Conservation (phyloP, 805 yeast species). For the Kodamaea sagamina region DNA sequence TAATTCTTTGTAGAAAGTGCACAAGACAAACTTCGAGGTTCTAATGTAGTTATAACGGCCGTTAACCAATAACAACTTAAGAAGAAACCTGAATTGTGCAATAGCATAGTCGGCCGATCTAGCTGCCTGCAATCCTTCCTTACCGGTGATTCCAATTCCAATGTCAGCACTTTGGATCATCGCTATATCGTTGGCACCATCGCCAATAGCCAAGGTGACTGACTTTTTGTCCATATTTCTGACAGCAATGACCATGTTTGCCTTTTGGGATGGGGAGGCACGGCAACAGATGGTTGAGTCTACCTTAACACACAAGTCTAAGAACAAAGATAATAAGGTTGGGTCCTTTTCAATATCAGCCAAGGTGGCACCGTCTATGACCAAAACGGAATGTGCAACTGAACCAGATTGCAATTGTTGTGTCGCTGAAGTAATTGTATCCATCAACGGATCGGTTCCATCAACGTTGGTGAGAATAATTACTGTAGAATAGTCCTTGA, state of each 20-base stretch:
- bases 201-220: constrained; percentile 95
- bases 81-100: constrained; percentile 86
- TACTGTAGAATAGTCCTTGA: constrained; percentile 89
- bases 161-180: constrained; percentile 99
- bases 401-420: constrained; percentile 69
- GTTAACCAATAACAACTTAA: constrained; percentile 85
- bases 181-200: constrained; percentile 98
- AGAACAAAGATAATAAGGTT: constrained; percentile 69
- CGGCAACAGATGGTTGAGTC: constrained; percentile 95
- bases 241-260: constrained; percentile 81
- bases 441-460: constrained; percentile 57
- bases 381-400: constrained; percentile 93
- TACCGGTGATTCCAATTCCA: constrained; percentile 96
- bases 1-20: constrained; percentile 93
- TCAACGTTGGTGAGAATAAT: constrained; percentile 59
- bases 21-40: constrained; percentile 85
- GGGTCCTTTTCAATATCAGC: constrained; percentile 70
- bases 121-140: constrained; percentile 96
- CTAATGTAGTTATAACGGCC: constrained; percentile 95
- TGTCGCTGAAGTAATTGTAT: constrained; percentile 72
- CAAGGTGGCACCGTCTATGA: constrained; percentile 91
- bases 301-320: constrained; percentile 81
- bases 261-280: constrained; percentile 96
- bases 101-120: constrained; percentile 92
- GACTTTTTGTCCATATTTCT: constrained; percentile 63